Base-by-base conservation (phyloP, 257 asterid species). In the Capsicum pubescens region DNA sequence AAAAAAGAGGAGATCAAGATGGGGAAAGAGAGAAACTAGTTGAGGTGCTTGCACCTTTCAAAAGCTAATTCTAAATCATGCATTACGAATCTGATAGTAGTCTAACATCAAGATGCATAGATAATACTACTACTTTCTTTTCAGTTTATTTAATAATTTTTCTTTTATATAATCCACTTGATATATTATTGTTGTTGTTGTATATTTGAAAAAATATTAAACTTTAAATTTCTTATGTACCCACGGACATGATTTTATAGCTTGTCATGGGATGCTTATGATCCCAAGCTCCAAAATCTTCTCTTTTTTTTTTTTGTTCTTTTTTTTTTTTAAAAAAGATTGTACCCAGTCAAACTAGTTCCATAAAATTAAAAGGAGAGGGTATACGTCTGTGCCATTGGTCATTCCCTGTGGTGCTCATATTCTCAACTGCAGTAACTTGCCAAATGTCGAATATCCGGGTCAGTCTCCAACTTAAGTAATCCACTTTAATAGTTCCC, bases 51-150 rank as follows among this genome's bases (percentile, higher is more conserved):
- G 19, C 26, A 21, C 81, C 81, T 76, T 52, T 13, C 39, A 13
- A 7, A 76, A 76, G 26, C 42, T 76, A 52, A 52, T 76, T 26
- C 81, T 76, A 14, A 52, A 52, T 13, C 81, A 50, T 50, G 81
- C 81, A 8, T 50, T 14, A 52, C 12, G 8, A 52, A 1, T 74
- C 63, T 74, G 61, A 52, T 21, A 56, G 14, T 74, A n/a, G 60
- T 48, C 46, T 50, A 74, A 74, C 61, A 52, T 50, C 81, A 50
- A 74, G 61, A 21, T 74, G 26, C 61, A 21, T 1, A 26, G 21
- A 3, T 74, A 21, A 74, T 19, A 67, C 50, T 35, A 67, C 50
- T 14, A n/a, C n/a, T n/a, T 14, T 7, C 5, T 3, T 68, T 68
- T 52, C 14, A 68, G 52, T 36, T 59, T 68, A 15, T 39, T 8